Percentiles rank a stretch among this genome's conserved stretches.
These are phyloP conservation scores for Parachlorella kessleri DNA, from an alignment of 139 green algal genomes.

Conservation along the genomic window DNA sequence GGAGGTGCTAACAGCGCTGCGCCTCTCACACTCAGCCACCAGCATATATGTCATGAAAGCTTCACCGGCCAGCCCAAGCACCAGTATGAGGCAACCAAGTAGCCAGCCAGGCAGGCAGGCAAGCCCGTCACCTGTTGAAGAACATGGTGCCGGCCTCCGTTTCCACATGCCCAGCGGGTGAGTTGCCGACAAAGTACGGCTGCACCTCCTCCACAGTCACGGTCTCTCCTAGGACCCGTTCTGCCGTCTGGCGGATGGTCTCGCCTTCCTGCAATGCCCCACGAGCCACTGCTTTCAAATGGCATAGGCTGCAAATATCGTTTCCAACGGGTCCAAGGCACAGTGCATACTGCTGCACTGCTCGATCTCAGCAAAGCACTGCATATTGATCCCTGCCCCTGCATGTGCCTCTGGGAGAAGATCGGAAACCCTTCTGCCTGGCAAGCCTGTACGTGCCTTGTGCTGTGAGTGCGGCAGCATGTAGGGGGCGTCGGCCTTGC, in stretches of 20 bases:
- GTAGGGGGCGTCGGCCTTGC: not conserved
- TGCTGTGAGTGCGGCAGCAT: conserved; percentile 19
- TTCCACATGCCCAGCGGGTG: conserved; percentile 42
- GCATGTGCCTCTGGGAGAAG: not conserved
- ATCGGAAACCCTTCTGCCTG: too few species aligned
- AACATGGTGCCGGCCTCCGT: conserved; percentile 13
- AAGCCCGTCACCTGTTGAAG: conserved; percentile 37
- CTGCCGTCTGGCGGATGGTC: conserved; percentile 44
- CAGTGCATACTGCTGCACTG: too few species aligned
- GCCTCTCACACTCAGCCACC: too few species aligned
- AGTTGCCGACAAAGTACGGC: conserved; percentile 56
- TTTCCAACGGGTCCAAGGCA: too few species aligned
- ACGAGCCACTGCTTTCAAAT: conserved; percentile 7
- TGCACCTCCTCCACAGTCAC: conserved; percentile 28
- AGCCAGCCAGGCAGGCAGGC: too few species aligned
- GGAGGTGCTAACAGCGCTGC: too few species aligned
- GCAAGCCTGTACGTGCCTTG: not conserved
- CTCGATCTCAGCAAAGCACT: too few species aligned
- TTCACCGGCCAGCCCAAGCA: too few species aligned
- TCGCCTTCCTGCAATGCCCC: conserved; percentile 38
- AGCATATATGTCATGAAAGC: too few species aligned
- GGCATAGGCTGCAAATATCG: too few species aligned
- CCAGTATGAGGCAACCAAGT: too few species aligned
- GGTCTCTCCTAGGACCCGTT: conserved; percentile 38
- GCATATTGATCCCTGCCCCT: not conserved